phyloP scores from a whole-genome alignment of 2,329 filamentous ascomycete species.

The Microsporum audouinii region DNA sequence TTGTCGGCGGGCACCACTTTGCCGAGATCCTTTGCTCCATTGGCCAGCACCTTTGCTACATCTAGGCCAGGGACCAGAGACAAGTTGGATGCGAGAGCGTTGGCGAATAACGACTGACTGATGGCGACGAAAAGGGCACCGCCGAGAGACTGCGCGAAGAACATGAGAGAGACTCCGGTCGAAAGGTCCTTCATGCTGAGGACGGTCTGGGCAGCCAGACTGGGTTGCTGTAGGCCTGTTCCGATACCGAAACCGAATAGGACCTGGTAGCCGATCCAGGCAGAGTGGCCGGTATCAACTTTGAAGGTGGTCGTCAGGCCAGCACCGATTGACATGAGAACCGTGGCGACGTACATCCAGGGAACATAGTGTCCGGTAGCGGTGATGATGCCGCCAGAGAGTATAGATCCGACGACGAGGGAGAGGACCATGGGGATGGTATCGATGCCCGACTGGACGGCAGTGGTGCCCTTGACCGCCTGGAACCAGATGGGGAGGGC shows the following conservation, averaged over 20 bases:
- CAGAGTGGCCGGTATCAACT: slow-evolving; percentile 12
- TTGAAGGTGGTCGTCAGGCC: slow-evolving; percentile 21
- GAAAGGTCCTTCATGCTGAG: slow-evolving; percentile 14
- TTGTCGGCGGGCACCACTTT: slow-evolving; percentile 40
- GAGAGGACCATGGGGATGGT: slow-evolving; percentile 28
- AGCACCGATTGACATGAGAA: slow-evolving; percentile 19
- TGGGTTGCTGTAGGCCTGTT: slow-evolving; percentile 12
- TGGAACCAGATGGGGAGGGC: slow-evolving; percentile 30
- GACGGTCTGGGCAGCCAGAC: slow-evolving; percentile 17
- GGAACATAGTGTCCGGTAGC: slow-evolving; percentile 16
- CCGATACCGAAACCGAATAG: slow-evolving; percentile 17
- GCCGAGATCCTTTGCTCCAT: slow-evolving; percentile 32
- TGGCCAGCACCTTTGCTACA: slow-evolving; percentile 30
- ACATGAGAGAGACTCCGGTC: neutral
- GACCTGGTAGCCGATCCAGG: slow-evolving; percentile 20
- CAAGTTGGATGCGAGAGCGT: slow-evolving; percentile 8
- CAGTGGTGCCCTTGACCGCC: slow-evolving; percentile 30
- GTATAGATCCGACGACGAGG: slow-evolving; percentile 16
- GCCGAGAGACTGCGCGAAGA: slow-evolving; percentile 12
- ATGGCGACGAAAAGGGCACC: slow-evolving; percentile 16
- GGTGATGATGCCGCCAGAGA: slow-evolving; percentile 3
- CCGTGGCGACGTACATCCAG: slow-evolving; percentile 14
- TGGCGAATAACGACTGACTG: slow-evolving; percentile 14
- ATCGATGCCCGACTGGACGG: slow-evolving; percentile 26
- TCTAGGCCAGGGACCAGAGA: slow-evolving; percentile 28